Evolutionary conservation across 176 grass and related monocot genomes (phyloP), one percentile per base, ranked within the genome.

Genomic region (Oryza australiensis): DNA sequence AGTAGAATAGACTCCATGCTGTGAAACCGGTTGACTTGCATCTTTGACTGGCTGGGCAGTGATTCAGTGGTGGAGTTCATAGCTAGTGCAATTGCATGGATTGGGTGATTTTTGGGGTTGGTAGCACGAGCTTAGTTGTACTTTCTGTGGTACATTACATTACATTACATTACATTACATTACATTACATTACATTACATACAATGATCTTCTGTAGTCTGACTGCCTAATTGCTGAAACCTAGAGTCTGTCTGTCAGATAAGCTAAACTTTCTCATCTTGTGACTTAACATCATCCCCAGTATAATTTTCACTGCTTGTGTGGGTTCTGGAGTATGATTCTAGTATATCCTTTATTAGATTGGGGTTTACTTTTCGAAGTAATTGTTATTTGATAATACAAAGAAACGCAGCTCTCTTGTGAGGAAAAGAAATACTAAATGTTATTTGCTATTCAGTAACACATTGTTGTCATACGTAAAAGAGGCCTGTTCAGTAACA

Each of bases 401-500:
- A 37, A 37, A 37, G 35, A 37, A 37, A 37, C 35, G 7, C 35
- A 37, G 35, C 35, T 37, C 35, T 37, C 0, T 37, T 37, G 7
- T 8, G 7, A 8, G 4, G 35, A 10, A 40, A 40, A 11, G 2
- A 35, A 40, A 9, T 9, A 9, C 38, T n/a, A 40, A 55, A 18
- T 81, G 45, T 35, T 68, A 62, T 15, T 60, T 65, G 11, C 66
- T 83, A 32, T 66, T 88, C 11, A 23, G 49, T 49, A 79, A 14
- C 62, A 23, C 57, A 45, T 51, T 77, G 29, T 75, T 34, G 45
- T 16, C 55, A 37, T 38, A 72, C 60, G 45, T 82, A 68, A 70
- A 81, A 51, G 57, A 15, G 67, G 65, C 29, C 49, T 83, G 66
- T 66, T 88, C 9, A 27, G 48, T 63, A 79, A 13, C 45, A n/a